These are phyloP conservation scores for Candida suzukii DNA, from an alignment of 805 yeast genomes.

Conservation along the genomic window DNA sequence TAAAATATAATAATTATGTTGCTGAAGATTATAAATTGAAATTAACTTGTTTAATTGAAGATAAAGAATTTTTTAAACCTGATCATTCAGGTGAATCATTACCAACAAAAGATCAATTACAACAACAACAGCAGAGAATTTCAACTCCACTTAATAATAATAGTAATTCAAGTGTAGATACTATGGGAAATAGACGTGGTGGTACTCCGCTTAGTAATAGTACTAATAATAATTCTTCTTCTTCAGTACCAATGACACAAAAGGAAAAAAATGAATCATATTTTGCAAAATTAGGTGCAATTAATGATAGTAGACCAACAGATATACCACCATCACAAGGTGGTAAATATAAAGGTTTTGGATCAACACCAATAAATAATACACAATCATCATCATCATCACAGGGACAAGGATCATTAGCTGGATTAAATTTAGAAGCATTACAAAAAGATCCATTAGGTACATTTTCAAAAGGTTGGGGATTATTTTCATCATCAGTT, in stretches of 20 bases:
- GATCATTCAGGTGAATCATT: conserved; percentile 46
- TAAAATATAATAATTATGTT: conserved; percentile 79
- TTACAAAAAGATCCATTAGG: conserved; percentile 83
- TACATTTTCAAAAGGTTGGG: conserved; percentile 92
- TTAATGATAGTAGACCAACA: conserved; percentile 67
- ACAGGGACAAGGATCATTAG: conserved; percentile 26
- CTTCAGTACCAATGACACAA: conserved; percentile 16
- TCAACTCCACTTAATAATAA: conserved; percentile 4
- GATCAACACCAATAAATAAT: conserved; percentile 53
- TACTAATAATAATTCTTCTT: neutral
- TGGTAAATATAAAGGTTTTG: conserved; percentile 89
- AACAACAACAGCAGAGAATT: too few species aligned
- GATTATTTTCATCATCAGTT: conserved; percentile 80
- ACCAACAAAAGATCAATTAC: conserved; percentile 20
- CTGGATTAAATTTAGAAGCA: conserved; percentile 58
- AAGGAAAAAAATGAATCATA: conserved; percentile 71
- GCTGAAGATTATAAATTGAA: conserved; percentile 93
- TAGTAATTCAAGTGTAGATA: neutral
- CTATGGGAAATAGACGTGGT: neutral
- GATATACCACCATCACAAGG: conserved; percentile 89
- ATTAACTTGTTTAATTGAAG: conserved; percentile 70
- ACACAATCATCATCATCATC: conserved; percentile 25
- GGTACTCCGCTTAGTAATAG: neutral
- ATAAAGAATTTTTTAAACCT: conserved; percentile 57
- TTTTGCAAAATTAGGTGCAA: conserved; percentile 71